phyloP scores from a whole-genome alignment of 805 yeast genomes.

The Wickerhamomyces mucosus region DNA sequence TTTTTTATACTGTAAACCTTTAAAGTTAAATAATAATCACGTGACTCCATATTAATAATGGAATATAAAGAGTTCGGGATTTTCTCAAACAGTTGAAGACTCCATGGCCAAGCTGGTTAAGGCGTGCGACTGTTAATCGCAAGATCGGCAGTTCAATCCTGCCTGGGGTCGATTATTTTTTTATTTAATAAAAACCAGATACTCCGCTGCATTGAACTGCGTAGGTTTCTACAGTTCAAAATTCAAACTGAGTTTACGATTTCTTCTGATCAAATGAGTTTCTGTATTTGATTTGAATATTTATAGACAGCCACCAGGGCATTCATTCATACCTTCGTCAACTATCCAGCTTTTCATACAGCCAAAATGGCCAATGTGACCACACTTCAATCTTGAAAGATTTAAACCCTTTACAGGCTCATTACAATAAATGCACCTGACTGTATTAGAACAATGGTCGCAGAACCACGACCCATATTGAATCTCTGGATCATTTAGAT shows the following conservation, averaged over 20 bases:
- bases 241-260: too few species aligned
- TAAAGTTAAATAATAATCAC: too few species aligned
- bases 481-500: constrained; percentile 21
- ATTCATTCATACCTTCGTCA: constrained; percentile 50
- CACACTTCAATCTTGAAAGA: constrained; percentile 57
- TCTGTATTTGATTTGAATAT: too few species aligned
- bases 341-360: constrained; percentile 76
- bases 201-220: too few species aligned
- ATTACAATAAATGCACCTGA: constrained; percentile 59
- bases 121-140: constrained; percentile 41
- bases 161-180: constrained; percentile 38
- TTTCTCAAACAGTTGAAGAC: too few species aligned
- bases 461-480: constrained; percentile 80
- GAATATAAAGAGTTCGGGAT: too few species aligned
- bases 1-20: too few species aligned
- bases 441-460: constrained; percentile 47
- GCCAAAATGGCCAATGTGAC: constrained; percentile 78
- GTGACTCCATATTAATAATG: too few species aligned
- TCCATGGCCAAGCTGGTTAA: constrained; percentile 21
- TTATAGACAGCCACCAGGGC: constrained; percentile 57
- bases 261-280: too few species aligned
- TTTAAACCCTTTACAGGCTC: constrained; percentile 68
- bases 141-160: constrained; percentile 41
- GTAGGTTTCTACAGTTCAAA: too few species aligned
- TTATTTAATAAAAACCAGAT: too few species aligned